These are phyloP conservation scores for Aspergillus amoenus DNA, from an alignment of 2,329 filamentous ascomycete genomes.

Conservation along the genomic window DNA sequence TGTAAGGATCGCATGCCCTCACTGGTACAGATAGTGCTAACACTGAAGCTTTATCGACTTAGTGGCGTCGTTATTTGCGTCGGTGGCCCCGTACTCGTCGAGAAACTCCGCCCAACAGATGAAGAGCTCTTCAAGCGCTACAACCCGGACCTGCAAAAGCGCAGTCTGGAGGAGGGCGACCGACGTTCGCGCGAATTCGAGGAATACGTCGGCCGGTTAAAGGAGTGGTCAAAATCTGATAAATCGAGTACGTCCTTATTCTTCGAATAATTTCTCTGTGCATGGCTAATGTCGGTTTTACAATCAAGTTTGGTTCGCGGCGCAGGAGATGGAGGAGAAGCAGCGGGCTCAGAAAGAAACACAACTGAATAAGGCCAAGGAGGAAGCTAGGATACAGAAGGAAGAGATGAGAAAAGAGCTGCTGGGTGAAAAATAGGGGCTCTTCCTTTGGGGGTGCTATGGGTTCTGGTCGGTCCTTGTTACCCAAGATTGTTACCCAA, in stretches of 20 bases:
- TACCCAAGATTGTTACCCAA: neutral
- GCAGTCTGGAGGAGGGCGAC: slow-evolving; percentile 75
- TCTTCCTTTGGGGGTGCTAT: neutral
- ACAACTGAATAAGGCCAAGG: slow-evolving; percentile 26
- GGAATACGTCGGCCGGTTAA: slow-evolving; percentile 78
- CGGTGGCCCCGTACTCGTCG: slow-evolving; percentile 81
- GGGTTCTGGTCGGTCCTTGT: neutral
- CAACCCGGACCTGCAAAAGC: slow-evolving; percentile 90
- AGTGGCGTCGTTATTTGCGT: slow-evolving; percentile 73
- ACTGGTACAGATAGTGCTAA: neutral
- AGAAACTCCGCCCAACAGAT: slow-evolving; percentile 72
- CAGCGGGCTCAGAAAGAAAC: slow-evolving; percentile 26
- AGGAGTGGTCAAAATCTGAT: slow-evolving; percentile 85
- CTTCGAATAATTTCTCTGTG: neutral
- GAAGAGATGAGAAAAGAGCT: slow-evolving; percentile 43
- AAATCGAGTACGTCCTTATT: slow-evolving; percentile 68
- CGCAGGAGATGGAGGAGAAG: slow-evolving; percentile 36
- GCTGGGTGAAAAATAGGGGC: slow-evolving; percentile 32
- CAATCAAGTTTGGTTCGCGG: slow-evolving; percentile 40
- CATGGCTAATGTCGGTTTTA: neutral
- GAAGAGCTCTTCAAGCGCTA: slow-evolving; percentile 89
- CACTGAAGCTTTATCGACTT: slow-evolving; percentile 3
- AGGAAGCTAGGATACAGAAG: slow-evolving; percentile 33
- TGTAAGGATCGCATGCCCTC: slow-evolving; percentile 51
- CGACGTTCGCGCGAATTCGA: slow-evolving; percentile 83